Evolutionary conservation across 768 basidiomycete genomes (phyloP), one percentile per base, ranked within the genome.

Genomic region (Hemileccinum impolitum): DNA sequence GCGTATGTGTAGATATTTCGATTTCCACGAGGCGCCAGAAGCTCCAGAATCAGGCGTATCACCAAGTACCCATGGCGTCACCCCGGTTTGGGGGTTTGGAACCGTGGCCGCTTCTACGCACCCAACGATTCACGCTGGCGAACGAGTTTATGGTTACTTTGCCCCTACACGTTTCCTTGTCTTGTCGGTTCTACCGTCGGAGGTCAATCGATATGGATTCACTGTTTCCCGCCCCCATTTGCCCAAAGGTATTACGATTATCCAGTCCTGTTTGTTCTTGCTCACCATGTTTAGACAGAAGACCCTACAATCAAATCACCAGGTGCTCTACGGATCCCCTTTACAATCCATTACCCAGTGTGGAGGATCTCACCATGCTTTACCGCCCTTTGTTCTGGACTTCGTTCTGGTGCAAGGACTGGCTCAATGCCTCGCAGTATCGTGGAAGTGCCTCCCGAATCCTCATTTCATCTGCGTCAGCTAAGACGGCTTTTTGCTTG

Each of bases 361-460:
- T 68, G 1, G 85, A 87, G 61, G 84, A 85, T 57, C 69, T 85
- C 35, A 79, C 77, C 0, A 86, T 87, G 85, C 75, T 87, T 14
- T 87, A 83, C 54, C 76, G 84, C 0, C 84, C 85, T 0, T 70
- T 87, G 14, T 87, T 85, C 63, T 87, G 85, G 85, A 86, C 85
- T 0, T 76, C 85, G 1, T 87, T 77, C 54, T 87, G 85, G 85
- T 84, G 76, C 53, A 82, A 87, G 61, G 85, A 87, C 59, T 87
- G 82, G 82, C 60, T 87, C 6, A 66, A 75, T 48, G 67, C 73
- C 6, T 71, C 76, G 3, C 56, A 61, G 19, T 86, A 85, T 60
- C 72, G 75, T 9, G 75, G 70, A 1, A 77, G 71, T 6, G 74
- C 74, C 4, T 69, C 69, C 3, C 58, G 61, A 25, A 67, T 87